Percentiles rank a stretch among this genome's conserved stretches.
These are phyloP conservation scores for Pythium brachiatum DNA, from an alignment of 352 stramenopile genomes.

Conservation along the genomic window DNA sequence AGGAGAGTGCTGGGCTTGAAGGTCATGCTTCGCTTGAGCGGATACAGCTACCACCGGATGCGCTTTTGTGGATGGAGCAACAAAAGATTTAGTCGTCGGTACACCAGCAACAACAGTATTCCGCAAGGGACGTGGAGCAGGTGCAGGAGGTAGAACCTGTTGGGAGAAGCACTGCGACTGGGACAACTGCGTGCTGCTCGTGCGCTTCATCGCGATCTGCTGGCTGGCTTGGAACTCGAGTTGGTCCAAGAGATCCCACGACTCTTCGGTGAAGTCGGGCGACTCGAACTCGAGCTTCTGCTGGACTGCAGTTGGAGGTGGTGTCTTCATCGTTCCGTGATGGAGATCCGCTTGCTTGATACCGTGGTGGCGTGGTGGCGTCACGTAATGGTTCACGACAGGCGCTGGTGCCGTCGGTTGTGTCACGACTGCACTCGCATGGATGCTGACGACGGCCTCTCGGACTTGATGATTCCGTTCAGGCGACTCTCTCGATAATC, in stretches of 20 bases:
- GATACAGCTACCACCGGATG: slow-evolving; percentile 8
- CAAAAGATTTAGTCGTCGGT: slow-evolving; percentile 22
- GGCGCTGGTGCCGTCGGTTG: slow-evolving; percentile 5
- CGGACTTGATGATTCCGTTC: background rate
- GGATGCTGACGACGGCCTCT: background rate
- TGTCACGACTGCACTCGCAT: background rate
- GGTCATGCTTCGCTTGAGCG: background rate
- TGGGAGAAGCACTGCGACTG: slow-evolving; percentile 18
- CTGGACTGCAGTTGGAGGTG: slow-evolving; percentile 3
- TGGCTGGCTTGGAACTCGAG: slow-evolving; percentile 60
- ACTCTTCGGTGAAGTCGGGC: slow-evolving; percentile 70
- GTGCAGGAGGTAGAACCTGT: slow-evolving; percentile 29
- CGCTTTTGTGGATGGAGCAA: slow-evolving; percentile 27
- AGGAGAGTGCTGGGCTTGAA: background rate
- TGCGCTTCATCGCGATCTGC: slow-evolving; percentile 23
- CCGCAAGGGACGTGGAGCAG: slow-evolving; percentile 17
- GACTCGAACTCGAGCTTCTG: slow-evolving; percentile 50
- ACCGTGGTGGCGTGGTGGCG: slow-evolving; percentile 13
- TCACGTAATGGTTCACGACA: slow-evolving; percentile 5
- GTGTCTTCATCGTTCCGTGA: slow-evolving; percentile 5
- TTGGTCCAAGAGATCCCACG: slow-evolving; percentile 72
- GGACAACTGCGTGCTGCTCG: slow-evolving; percentile 8
- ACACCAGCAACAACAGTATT: slow-evolving; percentile 13
- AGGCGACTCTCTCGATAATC: slow-evolving; percentile 20
- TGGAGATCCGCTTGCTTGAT: background rate